These are phyloP conservation scores for Phytophthora podocarpi DNA, from an alignment of 352 stramenopile genomes.

Conservation along the genomic window DNA sequence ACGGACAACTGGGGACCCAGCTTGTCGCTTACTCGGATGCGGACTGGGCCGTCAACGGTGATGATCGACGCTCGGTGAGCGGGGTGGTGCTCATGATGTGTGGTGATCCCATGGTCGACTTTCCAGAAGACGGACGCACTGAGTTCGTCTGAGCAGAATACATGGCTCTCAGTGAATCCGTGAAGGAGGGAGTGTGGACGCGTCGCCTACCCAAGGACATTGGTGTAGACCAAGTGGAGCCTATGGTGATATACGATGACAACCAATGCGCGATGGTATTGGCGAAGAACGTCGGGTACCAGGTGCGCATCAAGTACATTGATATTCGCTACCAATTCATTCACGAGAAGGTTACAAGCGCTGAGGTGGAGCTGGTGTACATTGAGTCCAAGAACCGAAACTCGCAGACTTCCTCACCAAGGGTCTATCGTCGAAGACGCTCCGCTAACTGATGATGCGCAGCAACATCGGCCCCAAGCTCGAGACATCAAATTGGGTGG, in stretches of 20 bases:
- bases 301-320: constrained; percentile 28
- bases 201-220: constrained; percentile 19
- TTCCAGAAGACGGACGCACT: constrained; percentile 31
- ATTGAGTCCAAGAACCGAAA: constrained; percentile 28
- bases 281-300: constrained; percentile 34
- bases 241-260: constrained; percentile 26
- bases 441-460: constrained; percentile 14
- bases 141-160: constrained; percentile 34
- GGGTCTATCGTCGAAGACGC: constrained; percentile 17
- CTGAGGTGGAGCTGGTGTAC: constrained; percentile 19
- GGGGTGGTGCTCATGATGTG: constrained; percentile 21
- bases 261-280: constrained; percentile 31
- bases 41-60: constrained; percentile 22
- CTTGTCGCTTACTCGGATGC: constrained; percentile 23
- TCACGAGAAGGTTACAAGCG: constrained; percentile 14
- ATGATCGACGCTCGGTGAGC: constrained; percentile 25
- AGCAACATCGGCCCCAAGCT: too few relatives aligned
- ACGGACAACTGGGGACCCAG: neutral
- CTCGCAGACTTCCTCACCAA: constrained; percentile 33
- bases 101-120: constrained; percentile 13
- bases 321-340: constrained; percentile 33
- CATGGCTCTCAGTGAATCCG: constrained; percentile 26
- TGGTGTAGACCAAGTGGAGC: neutral
- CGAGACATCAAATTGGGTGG: too few relatives aligned
- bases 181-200: constrained; percentile 27